Evolutionary conservation across 306 rosid species (phyloP).

Genomic region (Castanopsis chinensis): DNA sequence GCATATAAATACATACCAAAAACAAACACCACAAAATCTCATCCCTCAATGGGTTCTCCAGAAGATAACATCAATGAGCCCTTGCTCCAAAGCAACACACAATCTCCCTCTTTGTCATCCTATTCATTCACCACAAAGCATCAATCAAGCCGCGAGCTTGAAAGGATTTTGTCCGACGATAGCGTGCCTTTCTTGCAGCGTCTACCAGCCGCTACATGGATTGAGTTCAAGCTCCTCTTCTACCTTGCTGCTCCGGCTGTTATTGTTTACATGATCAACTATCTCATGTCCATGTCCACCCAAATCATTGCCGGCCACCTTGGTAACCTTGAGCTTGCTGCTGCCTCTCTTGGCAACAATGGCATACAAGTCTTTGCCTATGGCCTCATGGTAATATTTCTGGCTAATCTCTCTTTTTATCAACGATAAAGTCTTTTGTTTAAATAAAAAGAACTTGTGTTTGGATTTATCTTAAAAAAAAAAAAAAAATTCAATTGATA

Average conservation of each 20-base stretch:
- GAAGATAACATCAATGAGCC: background rate
- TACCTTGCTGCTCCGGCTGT: slow-evolving; percentile 61
- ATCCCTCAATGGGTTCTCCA: slow-evolving; percentile 19
- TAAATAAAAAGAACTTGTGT: too few species aligned
- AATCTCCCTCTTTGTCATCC: slow-evolving; percentile 1
- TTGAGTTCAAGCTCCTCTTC: slow-evolving; percentile 51
- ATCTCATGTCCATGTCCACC: slow-evolving; percentile 67
- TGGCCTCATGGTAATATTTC: slow-evolving; percentile 52
- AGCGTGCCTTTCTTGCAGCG: slow-evolving; percentile 30
- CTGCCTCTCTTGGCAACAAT: slow-evolving; percentile 64
- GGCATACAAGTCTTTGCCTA: slow-evolving; percentile 72
- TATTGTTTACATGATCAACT: slow-evolving; percentile 49
- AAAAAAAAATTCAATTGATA: too few species aligned
- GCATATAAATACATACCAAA: background rate
- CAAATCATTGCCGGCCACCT: slow-evolving; percentile 72
- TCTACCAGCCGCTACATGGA: slow-evolving; percentile 41
- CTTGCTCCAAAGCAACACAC: background rate
- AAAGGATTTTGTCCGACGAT: slow-evolving; percentile 41
- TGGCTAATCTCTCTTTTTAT: too few species aligned
- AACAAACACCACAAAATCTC: background rate
- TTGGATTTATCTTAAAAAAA: too few species aligned
- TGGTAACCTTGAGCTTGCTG: slow-evolving; percentile 71
- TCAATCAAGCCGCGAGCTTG: slow-evolving; percentile 31
- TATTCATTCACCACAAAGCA: slow-evolving; percentile 21
- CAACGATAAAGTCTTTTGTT: too few species aligned